Base-by-base conservation (phyloP, 2,329 filamentous ascomycete genomes). In the Cercospora beticola region DNA sequence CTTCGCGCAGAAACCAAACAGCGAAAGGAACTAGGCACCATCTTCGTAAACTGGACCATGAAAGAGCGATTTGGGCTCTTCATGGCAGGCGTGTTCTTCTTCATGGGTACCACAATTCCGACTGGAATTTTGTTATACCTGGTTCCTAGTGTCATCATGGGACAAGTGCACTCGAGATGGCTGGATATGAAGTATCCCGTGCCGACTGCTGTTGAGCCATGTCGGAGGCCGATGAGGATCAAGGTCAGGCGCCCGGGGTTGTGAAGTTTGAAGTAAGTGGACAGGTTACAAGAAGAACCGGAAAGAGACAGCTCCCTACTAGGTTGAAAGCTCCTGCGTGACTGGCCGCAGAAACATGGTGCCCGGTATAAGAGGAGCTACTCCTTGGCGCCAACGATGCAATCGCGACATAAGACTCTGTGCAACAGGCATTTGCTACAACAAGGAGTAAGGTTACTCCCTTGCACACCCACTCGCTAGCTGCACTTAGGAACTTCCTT, bases 121-220 rank as follows among this genome's bases (percentile, higher is more conserved):
- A 78, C 79, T 14, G 82, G 75, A 2, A 66, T 83, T n/a, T 68
- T 82, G 71, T 72, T 82, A n/a, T 83, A 83, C 62, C 78, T 78
- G 23, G 59, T 77, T 5, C 63, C 73, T 3, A 75, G 68, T 52
- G 40, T 73, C 18, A 26, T 62, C 4, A 56, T 71, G 1, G 71
- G 67, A 6, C 62, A 63, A 16, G 26, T 78, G 60, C 71, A 74
- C 62, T 56, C 52, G 3, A 67, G 70, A 40, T 77, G 71, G 73
- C 46, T 79, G 58, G 69, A 75, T 12, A n/a, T 65, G 10, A 74
- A 68, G n/a, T 70, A 74, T 63, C 76, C 76, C 1, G 43, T 77
- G 4, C 69, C 68, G 16, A 36, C 63, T 9, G 43, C 67, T n/a
- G 74, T 78, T 5, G 46, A 56, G 26, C 73, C 75, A 59, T 78